Conservation (phyloP, 208 protist genomes). For the Porcisia hertigi region DNA sequence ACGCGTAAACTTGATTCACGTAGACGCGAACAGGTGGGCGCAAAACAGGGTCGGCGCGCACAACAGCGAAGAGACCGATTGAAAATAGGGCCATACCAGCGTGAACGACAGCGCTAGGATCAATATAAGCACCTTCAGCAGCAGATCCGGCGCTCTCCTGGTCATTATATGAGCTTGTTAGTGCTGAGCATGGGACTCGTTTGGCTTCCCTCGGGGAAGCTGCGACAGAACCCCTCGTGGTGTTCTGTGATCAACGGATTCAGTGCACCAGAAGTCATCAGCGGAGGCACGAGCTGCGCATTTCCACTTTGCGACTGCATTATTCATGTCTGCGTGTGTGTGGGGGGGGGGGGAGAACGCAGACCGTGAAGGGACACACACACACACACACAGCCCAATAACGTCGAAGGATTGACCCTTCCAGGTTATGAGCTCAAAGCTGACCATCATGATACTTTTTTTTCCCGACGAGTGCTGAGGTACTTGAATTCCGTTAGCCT, state of each 20-base stretch:
- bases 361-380: not conserved
- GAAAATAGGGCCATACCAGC: constrained; percentile 12
- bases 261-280: constrained; percentile 36
- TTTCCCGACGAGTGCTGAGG: not conserved
- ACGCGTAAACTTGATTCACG: constrained; percentile 36
- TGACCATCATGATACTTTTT: not conserved
- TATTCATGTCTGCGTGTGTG: not conserved
- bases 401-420: not conserved
- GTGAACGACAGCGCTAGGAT: constrained; percentile 31
- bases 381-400: not conserved
- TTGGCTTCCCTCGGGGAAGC: not conserved
- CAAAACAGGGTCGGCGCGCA: constrained; percentile 41
- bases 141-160: not conserved
- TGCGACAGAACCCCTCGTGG: not conserved
- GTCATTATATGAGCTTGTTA: constrained; percentile 22
- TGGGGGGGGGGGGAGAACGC: too few relatives aligned
- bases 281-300: constrained; percentile 28
- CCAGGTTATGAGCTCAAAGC: not conserved
- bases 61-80: constrained; percentile 37
- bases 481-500: not conserved
- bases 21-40: constrained; percentile 52
- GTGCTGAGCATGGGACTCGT: not conserved
- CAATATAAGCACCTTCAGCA: not conserved
- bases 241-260: not conserved
- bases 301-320: not conserved